These are phyloP conservation scores for Cymbidium sinense DNA, from an alignment of 106 monocot genomes.

Conservation along the genomic window DNA sequence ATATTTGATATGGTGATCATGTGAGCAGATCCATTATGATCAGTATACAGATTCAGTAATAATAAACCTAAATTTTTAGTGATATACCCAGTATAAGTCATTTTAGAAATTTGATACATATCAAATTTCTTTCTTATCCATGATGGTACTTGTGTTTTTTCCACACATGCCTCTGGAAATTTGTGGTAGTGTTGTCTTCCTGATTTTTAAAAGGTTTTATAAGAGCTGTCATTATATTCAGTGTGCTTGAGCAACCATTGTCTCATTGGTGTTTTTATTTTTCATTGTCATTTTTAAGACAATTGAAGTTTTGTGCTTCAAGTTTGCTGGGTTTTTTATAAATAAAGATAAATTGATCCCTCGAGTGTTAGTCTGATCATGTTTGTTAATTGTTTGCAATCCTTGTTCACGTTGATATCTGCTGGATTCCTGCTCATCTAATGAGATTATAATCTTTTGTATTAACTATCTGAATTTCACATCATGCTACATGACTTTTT, in stretches of 20 bases:
- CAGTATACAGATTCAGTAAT: neutral
- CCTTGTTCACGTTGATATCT: neutral
- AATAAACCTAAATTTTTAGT: too few relatives aligned
- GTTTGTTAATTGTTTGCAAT: neutral
- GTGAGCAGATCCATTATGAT: neutral
- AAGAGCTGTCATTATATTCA: neutral
- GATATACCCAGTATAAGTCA: neutral
- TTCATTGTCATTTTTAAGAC: neutral
- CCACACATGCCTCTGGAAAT: neutral
- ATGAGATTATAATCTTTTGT: neutral
- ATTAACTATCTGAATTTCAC: neutral
- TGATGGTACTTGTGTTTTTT: neutral
- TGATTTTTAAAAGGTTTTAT: neutral
- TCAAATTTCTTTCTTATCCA: neutral
- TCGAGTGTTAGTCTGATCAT: neutral
- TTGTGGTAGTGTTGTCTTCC: neutral
- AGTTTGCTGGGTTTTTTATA: neutral
- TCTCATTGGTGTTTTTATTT: neutral
- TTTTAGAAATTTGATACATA: constrained; percentile 1
- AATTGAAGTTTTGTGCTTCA: neutral
- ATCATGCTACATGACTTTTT: neutral
- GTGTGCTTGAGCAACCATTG: constrained; percentile 1
- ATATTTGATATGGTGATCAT: neutral
- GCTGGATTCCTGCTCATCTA: neutral
- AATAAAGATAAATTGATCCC: neutral